phyloP scores from a whole-genome alignment of 2,329 filamentous ascomycete genomes.

The Nothopassalora personata region DNA sequence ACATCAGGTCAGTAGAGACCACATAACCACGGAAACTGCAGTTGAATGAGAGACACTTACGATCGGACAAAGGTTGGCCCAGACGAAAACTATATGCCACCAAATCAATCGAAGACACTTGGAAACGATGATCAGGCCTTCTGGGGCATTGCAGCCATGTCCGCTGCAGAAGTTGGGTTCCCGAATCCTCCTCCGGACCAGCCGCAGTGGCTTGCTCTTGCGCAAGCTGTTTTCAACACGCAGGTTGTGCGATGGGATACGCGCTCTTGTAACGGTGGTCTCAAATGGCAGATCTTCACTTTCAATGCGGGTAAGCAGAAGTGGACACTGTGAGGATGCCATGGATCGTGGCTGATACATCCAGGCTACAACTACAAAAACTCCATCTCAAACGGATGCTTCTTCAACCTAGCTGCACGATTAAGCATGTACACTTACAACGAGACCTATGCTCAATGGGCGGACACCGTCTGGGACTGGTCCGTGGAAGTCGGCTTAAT shows the following conservation, averaged over 20 bases:
- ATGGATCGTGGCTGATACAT: not conserved
- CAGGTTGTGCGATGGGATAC: slow-evolving; percentile 37
- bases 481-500: slow-evolving; percentile 51
- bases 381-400: slow-evolving; percentile 49
- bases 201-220: slow-evolving; percentile 44
- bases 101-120: slow-evolving; percentile 35
- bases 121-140: slow-evolving; percentile 57
- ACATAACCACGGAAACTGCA: too few relatives aligned
- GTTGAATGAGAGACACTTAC: too few relatives aligned
- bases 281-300: slow-evolving; percentile 35
- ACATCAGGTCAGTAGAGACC: not conserved
- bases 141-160: slow-evolving; percentile 54
- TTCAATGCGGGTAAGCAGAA: slow-evolving; percentile 35
- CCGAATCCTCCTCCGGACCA: slow-evolving; percentile 38
- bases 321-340: not conserved
- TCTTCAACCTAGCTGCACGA: slow-evolving; percentile 47
- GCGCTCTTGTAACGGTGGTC: slow-evolving; percentile 34
- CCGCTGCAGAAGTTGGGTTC: slow-evolving; percentile 50
- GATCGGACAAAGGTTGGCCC: slow-evolving; percentile 44
- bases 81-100: slow-evolving; percentile 55
- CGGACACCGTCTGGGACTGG: slow-evolving; percentile 37
- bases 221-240: slow-evolving; percentile 40
- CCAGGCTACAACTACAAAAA: slow-evolving; percentile 46
- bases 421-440: slow-evolving; percentile 39
- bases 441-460: slow-evolving; percentile 60